Conservation (phyloP, 352 stramenopile species). For the Phytophthora tubulina region DNA sequence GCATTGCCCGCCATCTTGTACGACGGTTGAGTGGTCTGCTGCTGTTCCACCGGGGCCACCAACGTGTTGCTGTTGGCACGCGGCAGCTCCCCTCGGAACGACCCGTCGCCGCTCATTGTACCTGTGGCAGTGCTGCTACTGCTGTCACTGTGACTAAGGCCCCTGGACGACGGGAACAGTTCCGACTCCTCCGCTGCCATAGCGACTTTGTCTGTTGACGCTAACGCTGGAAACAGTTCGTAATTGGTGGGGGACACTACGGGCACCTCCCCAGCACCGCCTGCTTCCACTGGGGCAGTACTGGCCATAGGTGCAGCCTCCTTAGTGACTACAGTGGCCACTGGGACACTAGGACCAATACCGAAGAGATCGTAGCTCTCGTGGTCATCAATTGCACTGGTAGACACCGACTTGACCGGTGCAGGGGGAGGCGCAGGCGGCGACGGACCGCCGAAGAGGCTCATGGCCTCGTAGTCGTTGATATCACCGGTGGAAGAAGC, state of each 20-base stretch:
- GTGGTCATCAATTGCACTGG: constrained; percentile 37
- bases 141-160: constrained; percentile 28
- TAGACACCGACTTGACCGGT: constrained; percentile 36
- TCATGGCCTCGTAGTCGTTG: constrained; percentile 37
- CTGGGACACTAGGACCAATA: constrained; percentile 15
- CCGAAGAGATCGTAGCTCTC: constrained; percentile 48
- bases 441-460: constrained; percentile 24
- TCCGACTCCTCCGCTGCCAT: constrained; percentile 31
- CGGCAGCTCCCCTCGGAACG: constrained; percentile 16
- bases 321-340: constrained; percentile 28
- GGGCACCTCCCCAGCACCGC: constrained; percentile 36
- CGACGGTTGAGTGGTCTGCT: constrained; percentile 38
- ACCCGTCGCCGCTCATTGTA: constrained; percentile 17
- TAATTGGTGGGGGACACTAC: constrained; percentile 44
- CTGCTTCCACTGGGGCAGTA: constrained; percentile 44
- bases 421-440: constrained; percentile 10
- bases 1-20: constrained; percentile 84
- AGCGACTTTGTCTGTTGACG: constrained; percentile 25
- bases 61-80: constrained; percentile 27
- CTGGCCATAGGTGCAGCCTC: constrained; percentile 30
- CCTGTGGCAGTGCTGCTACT: constrained; percentile 26
- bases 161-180: constrained; percentile 40
- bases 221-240: constrained; percentile 53
- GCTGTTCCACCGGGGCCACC: constrained; percentile 5
- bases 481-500: constrained; percentile 31